These are phyloP conservation scores for Colletotrichum lini DNA, from an alignment of 2,329 filamentous ascomycete genomes.

Conservation along the genomic window DNA sequence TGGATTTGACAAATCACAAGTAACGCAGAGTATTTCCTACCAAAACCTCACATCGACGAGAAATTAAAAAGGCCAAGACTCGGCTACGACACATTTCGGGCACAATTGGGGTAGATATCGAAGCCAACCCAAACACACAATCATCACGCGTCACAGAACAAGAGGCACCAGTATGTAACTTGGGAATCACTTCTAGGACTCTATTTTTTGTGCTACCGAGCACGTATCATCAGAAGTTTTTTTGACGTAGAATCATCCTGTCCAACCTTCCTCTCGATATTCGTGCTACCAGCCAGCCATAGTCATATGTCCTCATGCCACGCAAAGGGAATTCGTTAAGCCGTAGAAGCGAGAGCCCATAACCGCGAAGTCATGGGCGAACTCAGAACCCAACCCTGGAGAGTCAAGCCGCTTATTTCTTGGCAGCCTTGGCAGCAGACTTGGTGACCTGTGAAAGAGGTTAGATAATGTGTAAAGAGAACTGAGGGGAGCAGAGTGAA, in stretches of 20 bases:
- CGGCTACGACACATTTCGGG: no score
- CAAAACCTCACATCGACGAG: not conserved
- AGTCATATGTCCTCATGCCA: slow-evolving; percentile 60
- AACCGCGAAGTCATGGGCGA: slow-evolving; percentile 19
- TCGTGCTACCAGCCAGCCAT: slow-evolving; percentile 57
- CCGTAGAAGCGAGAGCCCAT: slow-evolving; percentile 59
- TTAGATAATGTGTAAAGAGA: not conserved
- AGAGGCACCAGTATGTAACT: slow-evolving; percentile 24
- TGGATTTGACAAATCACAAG: no score
- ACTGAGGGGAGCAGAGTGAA: slow-evolving; percentile 48
- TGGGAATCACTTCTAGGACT: slow-evolving; percentile 54
- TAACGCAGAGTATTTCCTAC: fast-evolving
- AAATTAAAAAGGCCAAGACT: no score
- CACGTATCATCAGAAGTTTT: slow-evolving; percentile 61
- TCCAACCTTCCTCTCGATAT: slow-evolving; percentile 58
- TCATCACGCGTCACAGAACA: not conserved
- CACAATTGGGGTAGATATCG: no score
- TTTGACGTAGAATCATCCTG: slow-evolving; percentile 55
- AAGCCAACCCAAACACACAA: no score
- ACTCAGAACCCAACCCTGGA: slow-evolving; percentile 41
- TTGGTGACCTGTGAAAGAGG: slow-evolving; percentile 65
- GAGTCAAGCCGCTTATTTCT: slow-evolving; percentile 73
- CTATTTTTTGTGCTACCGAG: slow-evolving; percentile 63
- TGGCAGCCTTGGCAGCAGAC: slow-evolving; percentile 80
- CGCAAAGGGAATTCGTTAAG: slow-evolving; percentile 60